Evolutionary conservation across 768 basidiomycete genomes (phyloP).

Genomic region (Agrocybe chaxingu): DNA sequence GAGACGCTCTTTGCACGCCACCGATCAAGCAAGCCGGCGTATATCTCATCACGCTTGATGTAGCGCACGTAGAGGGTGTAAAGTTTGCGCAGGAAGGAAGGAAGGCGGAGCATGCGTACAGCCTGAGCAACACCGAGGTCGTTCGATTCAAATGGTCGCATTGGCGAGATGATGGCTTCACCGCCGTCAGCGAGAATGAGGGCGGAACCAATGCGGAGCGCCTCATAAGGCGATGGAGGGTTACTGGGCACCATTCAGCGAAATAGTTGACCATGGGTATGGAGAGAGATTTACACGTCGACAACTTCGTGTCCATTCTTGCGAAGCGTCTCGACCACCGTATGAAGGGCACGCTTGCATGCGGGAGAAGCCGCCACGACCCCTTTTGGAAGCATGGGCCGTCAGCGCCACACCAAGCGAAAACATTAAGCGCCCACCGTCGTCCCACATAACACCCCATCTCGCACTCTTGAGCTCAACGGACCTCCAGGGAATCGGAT

Average conservation of each 20-base stretch:
- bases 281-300: constrained; percentile 33
- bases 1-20: constrained; percentile 40
- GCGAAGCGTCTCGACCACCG: constrained; percentile 40
- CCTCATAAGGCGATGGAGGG: constrained; percentile 50
- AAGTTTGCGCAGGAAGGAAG: constrained; percentile 40
- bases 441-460: constrained; percentile 64
- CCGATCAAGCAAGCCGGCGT: constrained; percentile 50
- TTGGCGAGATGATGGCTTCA: constrained; percentile 29
- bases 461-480: constrained; percentile 33
- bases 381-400: constrained; percentile 27
- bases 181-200: constrained; percentile 52
- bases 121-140: constrained; percentile 43
- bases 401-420: constrained; percentile 6
- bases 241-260: constrained; percentile 18
- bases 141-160: constrained; percentile 41
- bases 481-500: constrained; percentile 39
- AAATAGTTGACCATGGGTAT: not conserved
- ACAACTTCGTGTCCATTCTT: constrained; percentile 48
- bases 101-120: constrained; percentile 39
- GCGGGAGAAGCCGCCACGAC: constrained; percentile 59
- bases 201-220: constrained; percentile 48
- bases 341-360: constrained; percentile 49
- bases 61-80: constrained; percentile 52
- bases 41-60: constrained; percentile 47
- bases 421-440: constrained; percentile 37